Base-by-base conservation (phyloP, 1,139 yeast genomes). In the Entelexis sorbosivorans region DNA sequence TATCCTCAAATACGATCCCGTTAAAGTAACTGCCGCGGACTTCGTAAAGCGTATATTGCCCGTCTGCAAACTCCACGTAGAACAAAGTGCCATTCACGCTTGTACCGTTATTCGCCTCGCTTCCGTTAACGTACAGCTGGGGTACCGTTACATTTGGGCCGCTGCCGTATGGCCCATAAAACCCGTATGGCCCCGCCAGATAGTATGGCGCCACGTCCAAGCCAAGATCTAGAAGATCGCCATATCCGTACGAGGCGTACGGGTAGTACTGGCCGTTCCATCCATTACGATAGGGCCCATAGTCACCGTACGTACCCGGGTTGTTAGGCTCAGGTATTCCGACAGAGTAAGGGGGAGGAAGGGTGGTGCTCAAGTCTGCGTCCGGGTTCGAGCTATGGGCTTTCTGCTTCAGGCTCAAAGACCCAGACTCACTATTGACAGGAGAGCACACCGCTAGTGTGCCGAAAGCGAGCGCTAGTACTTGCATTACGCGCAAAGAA, bases 201-300 rank as follows among this genome's bases (percentile, higher is more conserved):
- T 42, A 44, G 19, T 34, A 40, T 4, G 56, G 56, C 19, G 51
- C 33, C 2, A 42, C 34, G 14, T 5, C 26, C 16, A 32, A 1
- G 9, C 47, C 54, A 1, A 45, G n/a, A 7, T 54, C 40, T 2
- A 48, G 1, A 7, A 26, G n/a, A 9, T 38, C 19, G 19, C 48
- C 48, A 26, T 52, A 54, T 24, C 56, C 56, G 31, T 34, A 54
- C 4, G 35, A 5, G 2, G 36, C 8, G 36, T 49, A 52, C 3
- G 56, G 56, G 24, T 49, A 54, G 46, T 54, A 54, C 38, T 52
- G 56, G 31, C 56, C 56, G 32, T 54, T 52, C 56, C 56, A 54
- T 34, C 38, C 44, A 22, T 46, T 33, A 7, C 29, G 36, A 7
- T 38, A 32, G 10, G 51, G 19, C 1, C 56, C 56, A 2, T 40